Percentiles rank a stretch among this genome's conserved stretches.
These are phyloP conservation scores for Citrus sinensis DNA, from an alignment of 345 rosid genomes.

Conservation along the genomic window DNA sequence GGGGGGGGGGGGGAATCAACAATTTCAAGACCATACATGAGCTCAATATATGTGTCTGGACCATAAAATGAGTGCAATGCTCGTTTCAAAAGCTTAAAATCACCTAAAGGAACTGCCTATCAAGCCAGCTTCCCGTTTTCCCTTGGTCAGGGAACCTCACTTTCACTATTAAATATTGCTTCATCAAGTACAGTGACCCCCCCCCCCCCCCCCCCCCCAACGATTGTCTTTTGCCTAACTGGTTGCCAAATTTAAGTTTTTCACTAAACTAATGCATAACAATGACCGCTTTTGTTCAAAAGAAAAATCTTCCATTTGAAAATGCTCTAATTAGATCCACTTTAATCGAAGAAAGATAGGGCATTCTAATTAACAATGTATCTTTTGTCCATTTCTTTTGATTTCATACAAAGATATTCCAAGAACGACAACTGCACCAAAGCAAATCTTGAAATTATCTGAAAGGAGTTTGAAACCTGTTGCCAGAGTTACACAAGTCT, in stretches of 20 bases:
- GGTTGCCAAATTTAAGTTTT: background rate
- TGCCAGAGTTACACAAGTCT: background rate
- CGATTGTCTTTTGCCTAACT: background rate
- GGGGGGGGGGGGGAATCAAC: too few species aligned
- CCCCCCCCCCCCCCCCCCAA: background rate
- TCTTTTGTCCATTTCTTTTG: background rate
- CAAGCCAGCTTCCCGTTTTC: background rate
- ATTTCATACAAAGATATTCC: background rate
- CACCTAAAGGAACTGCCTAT: background rate
- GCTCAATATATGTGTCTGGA: background rate
- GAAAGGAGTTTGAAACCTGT: background rate
- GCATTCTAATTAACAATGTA: background rate
- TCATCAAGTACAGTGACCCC: background rate
- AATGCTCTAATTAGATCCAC: background rate
- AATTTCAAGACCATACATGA: background rate
- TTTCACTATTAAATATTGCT: background rate
- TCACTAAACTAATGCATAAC: background rate
- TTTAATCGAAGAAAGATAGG: background rate
- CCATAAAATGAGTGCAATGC: background rate
- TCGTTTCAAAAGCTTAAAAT: background rate
- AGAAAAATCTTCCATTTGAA: background rate
- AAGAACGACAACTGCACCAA: background rate
- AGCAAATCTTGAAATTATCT: background rate
- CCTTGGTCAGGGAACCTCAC: background rate
- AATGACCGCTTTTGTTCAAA: background rate